Conservation (phyloP, 176 grass and related monocot species). For the Carex pumila region DNA sequence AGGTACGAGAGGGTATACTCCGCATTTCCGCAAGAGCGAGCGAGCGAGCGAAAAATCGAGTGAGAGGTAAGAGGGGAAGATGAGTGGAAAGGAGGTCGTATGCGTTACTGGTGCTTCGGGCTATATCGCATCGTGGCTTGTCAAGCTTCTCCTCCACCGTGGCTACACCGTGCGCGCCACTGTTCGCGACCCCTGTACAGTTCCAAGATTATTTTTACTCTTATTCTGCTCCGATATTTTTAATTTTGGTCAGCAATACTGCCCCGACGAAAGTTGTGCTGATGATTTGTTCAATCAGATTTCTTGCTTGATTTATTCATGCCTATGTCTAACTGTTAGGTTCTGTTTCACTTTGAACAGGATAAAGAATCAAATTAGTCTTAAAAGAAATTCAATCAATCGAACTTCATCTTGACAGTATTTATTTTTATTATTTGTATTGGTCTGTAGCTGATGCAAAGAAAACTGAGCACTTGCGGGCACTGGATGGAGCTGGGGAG, state of each 20-base stretch:
- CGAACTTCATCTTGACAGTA: neutral
- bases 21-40: neutral
- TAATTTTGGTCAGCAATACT: neutral
- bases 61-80: neutral
- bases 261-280: neutral
- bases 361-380: too few relatives aligned
- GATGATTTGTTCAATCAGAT: neutral
- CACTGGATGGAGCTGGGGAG: conserved; percentile 25
- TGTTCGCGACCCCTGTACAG: conserved; percentile 17
- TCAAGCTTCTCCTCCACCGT: conserved; percentile 27
- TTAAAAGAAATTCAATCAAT: neutral
- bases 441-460: conserved; percentile 25
- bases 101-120: conserved; percentile 27
- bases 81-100: conserved; percentile 9
- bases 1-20: too few relatives aligned
- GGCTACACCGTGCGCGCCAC: conserved; percentile 36
- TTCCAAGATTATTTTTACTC: neutral
- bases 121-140: conserved; percentile 29
- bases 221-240: neutral
- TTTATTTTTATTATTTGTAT: neutral
- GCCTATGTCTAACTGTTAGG: too few relatives aligned
- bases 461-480: conserved; percentile 24
- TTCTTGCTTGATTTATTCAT: neutral
- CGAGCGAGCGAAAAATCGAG: neutral
- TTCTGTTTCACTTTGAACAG: too few relatives aligned